These are phyloP conservation scores for Paramecium primaurelia DNA, from an alignment of 73 alveolate species.

Conservation along the genomic window DNA sequence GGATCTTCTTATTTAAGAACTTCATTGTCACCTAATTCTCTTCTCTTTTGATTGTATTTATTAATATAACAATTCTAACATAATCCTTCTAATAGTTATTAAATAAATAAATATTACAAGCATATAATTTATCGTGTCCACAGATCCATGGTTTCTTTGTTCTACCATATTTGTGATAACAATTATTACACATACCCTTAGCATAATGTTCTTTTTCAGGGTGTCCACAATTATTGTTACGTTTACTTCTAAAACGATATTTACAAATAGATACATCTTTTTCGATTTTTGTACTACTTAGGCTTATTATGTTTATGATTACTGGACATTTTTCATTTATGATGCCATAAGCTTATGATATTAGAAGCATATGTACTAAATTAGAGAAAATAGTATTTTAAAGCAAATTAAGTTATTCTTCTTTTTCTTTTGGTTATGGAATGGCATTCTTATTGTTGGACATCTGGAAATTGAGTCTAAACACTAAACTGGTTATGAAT, in stretches of 20 bases:
- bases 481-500: background rate
- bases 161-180: constrained; percentile 86
- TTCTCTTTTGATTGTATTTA: constrained; percentile 50
- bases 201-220: constrained; percentile 89
- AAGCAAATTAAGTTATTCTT: constrained; percentile 7
- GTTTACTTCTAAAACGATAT: constrained; percentile 38
- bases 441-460: background rate
- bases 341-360: background rate
- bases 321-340: background rate
- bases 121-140: constrained; percentile 69
- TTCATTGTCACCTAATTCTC: constrained; percentile 9
- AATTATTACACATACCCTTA: constrained; percentile 88
- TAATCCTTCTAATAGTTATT: constrained; percentile 31
- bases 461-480: constrained; percentile 32
- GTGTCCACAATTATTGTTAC: constrained; percentile 69
- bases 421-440: background rate
- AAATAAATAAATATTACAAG: constrained; percentile 1
- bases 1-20: background rate
- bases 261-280: background rate
- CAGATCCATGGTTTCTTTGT: constrained; percentile 80
- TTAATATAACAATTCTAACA: constrained; percentile 60
- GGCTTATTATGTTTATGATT: background rate
- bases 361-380: background rate
- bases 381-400: background rate
- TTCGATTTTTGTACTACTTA: background rate